Evolutionary conservation across 2,329 filamentous ascomycete species (phyloP).

Genomic region (Fusarium sp.): DNA sequence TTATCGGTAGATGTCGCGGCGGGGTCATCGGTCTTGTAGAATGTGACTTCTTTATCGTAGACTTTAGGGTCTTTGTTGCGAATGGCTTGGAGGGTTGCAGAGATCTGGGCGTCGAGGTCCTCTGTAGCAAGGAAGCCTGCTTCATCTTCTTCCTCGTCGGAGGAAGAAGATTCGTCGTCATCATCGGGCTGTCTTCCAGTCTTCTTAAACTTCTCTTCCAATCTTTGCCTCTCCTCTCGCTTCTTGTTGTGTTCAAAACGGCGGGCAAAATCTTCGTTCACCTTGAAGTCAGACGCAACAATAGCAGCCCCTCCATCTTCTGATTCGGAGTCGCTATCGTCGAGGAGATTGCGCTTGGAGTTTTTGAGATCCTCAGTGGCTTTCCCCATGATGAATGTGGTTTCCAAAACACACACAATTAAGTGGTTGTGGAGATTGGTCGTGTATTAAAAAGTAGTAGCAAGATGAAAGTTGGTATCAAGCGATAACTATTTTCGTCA

Average conservation of each 20-base stretch:
- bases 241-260: conserved; percentile 98
- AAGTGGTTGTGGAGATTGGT: not conserved
- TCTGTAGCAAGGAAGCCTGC: conserved; percentile 88
- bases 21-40: conserved; percentile 76
- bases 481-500: conserved; percentile 27
- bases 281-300: conserved; percentile 71
- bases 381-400: conserved; percentile 29
- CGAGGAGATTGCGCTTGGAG: conserved; percentile 64
- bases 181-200: conserved; percentile 59
- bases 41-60: conserved; percentile 83
- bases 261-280: conserved; percentile 91
- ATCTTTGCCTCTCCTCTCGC: conserved; percentile 82
- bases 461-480: conserved; percentile 13
- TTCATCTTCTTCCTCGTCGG: conserved; percentile 89
- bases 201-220: conserved; percentile 86
- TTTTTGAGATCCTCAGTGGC: conserved; percentile 51
- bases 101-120: conserved; percentile 87
- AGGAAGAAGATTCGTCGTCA: conserved; percentile 72
- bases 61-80: conserved; percentile 90
- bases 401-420: not conserved
- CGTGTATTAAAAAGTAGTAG: not conserved
- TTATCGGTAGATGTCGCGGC: conserved; percentile 50
- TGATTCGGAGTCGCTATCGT: conserved; percentile 66
- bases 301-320: conserved; percentile 58
- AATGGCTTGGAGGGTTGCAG: conserved; percentile 87